These are phyloP conservation scores for Babjeviella inositovora DNA, from an alignment of 805 yeast species.

Conservation along the genomic window DNA sequence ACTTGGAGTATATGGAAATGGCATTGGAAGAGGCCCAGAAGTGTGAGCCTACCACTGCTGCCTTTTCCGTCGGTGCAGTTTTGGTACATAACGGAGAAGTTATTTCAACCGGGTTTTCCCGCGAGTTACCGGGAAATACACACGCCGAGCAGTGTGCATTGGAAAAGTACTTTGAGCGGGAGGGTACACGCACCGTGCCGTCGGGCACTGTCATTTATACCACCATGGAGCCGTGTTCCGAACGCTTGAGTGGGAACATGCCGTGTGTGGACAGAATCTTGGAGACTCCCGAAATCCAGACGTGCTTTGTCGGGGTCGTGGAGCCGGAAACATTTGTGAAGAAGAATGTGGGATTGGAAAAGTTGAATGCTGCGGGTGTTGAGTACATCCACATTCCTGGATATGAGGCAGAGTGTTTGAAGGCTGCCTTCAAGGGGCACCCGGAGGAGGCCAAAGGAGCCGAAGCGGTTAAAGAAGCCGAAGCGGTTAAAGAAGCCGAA, in stretches of 20 bases:
- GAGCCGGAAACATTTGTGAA: conserved; percentile 88
- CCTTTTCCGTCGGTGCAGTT: conserved; percentile 90
- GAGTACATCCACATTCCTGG: conserved; percentile 77
- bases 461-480: no score
- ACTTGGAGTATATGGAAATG: conserved; percentile 45
- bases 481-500: no score
- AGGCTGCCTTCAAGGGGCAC: conserved; percentile 66
- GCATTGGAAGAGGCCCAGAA: conserved; percentile 70
- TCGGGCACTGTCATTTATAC: conserved; percentile 73
- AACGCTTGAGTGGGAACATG: conserved; percentile 72
- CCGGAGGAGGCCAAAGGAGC: conserved; percentile 9
- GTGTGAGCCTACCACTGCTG: conserved; percentile 72
- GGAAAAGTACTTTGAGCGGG: conserved; percentile 40
- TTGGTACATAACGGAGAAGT: conserved; percentile 47
- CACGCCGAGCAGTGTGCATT: conserved; percentile 96
- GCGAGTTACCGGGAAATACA: conserved; percentile 89
- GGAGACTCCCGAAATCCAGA: conserved; percentile 27
- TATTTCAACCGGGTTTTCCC: conserved; percentile 71
- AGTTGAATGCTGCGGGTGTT: conserved; percentile 38
- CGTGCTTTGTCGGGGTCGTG: conserved; percentile 81
- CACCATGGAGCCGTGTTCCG: conserved; percentile 95
- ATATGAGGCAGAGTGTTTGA: conserved; percentile 50
- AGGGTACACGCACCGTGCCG: conserved; percentile 33
- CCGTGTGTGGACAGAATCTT: conserved; percentile 81
- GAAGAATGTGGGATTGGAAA: conserved; percentile 46